A percentile compares a stretch with the other conserved stretches of the same genome.
These are phyloP conservation scores for Pugionium dolabratum DNA, from an alignment of 345 rosid genomes.

Conservation along the genomic window DNA sequence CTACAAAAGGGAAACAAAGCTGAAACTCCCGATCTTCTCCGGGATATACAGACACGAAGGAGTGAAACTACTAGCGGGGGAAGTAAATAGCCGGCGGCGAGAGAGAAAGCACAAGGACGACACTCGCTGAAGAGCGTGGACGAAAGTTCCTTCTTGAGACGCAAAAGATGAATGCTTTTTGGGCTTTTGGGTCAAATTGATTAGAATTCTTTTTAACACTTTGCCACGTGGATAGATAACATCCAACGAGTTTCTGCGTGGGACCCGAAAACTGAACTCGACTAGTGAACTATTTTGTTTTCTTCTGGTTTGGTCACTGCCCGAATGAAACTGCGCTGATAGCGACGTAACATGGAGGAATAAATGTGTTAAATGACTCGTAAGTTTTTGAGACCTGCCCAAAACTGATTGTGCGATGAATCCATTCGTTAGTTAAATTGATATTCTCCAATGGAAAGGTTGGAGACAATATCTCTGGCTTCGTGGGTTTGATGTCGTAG, in stretches of 20 bases:
- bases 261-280: slow-evolving; percentile 28
- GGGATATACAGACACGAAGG: neutral
- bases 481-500: too few species aligned
- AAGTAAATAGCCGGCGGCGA: slow-evolving; percentile 7
- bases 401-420: too few species aligned
- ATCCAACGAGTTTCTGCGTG: slow-evolving; percentile 19
- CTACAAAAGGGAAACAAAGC: neutral
- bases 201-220: slow-evolving; percentile 28
- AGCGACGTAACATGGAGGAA: too few species aligned
- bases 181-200: slow-evolving; percentile 12
- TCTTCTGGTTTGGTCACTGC: too few species aligned
- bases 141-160: too few species aligned
- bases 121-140: slow-evolving; percentile 1
- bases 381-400: too few species aligned
- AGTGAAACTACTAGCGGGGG: slow-evolving; percentile 1
- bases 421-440: too few species aligned
- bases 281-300: neutral
- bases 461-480: too few species aligned
- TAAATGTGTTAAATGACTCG: too few species aligned
- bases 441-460: too few species aligned
- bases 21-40: slow-evolving; percentile 5
- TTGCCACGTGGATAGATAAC: slow-evolving; percentile 21
- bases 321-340: too few species aligned
- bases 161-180: neutral
- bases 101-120: slow-evolving; percentile 17